Evolutionary conservation across 352 stramenopile genomes (phyloP).

Genomic region (Globisporangium canariense): DNA sequence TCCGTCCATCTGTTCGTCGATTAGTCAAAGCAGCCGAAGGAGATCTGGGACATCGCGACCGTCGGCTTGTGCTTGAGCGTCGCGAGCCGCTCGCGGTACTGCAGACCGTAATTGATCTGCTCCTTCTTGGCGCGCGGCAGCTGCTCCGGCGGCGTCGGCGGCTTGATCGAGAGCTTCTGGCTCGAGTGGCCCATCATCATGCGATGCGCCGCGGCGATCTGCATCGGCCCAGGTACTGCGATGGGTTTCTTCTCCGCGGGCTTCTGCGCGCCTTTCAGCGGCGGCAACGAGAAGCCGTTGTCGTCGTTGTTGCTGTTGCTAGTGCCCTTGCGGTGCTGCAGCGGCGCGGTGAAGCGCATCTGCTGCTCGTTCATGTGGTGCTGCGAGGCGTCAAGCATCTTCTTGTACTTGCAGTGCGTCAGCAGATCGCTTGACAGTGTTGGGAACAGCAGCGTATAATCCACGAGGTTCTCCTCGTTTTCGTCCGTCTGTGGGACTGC

Average conservation of each 20-base stretch:
- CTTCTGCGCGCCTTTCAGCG: slow-evolving; percentile 50
- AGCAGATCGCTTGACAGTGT: slow-evolving; percentile 23
- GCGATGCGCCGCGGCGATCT: slow-evolving; percentile 71
- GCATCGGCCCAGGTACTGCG: slow-evolving; percentile 58
- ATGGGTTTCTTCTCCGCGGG: slow-evolving; percentile 58
- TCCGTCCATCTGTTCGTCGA: background rate
- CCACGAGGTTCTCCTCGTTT: slow-evolving; percentile 50
- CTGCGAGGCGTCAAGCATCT: slow-evolving; percentile 80
- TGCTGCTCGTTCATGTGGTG: slow-evolving; percentile 79
- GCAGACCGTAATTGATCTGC: slow-evolving; percentile 65
- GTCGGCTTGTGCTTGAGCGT: slow-evolving; percentile 80
- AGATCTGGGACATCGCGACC: slow-evolving; percentile 70
- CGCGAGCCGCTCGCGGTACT: slow-evolving; percentile 73
- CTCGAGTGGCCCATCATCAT: slow-evolving; percentile 85
- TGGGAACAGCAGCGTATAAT: slow-evolving; percentile 71
- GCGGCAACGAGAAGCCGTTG: slow-evolving; percentile 36
- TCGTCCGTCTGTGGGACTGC: slow-evolving; percentile 9
- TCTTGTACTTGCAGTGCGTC: slow-evolving; percentile 58
- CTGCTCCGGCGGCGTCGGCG: slow-evolving; percentile 59
- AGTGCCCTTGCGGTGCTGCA: slow-evolving; percentile 61
- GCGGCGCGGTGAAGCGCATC: slow-evolving; percentile 69
- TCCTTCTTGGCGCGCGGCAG: slow-evolving; percentile 39
- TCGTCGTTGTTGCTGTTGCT: slow-evolving; percentile 18
- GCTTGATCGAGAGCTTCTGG: slow-evolving; percentile 75
- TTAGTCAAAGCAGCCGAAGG: slow-evolving; percentile 59